Base-by-base conservation (phyloP, 352 stramenopile species). In the Phytophthora pluvialis region DNA sequence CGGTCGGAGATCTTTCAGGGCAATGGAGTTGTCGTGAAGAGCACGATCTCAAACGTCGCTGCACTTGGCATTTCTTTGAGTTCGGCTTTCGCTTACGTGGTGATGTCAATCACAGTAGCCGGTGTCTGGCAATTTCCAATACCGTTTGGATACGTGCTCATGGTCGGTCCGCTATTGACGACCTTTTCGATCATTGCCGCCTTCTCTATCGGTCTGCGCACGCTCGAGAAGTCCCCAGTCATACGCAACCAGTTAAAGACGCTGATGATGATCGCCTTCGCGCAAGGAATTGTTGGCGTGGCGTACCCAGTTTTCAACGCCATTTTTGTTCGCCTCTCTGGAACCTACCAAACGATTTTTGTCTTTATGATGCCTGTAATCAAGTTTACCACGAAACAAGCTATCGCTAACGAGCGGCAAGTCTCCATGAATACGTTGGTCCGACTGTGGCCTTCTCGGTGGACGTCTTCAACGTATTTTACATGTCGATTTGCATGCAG, bases 161-260 rank as follows among this genome's bases (percentile, higher is more conserved):
- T 44, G 38, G 38, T 44, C 25, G 38, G 38, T 3, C 38, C 38
- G 25, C 10, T 21, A 6, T 26, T 44, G 15, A 26, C n/a, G 15
- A 44, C 38, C 25, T 44, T 44, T 11, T 44, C n/a, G 15, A 44
- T 26, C 18, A 44, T 44, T 25, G n/a, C n/a, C 15, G 38, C 38
- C n/a, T 44, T 44, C 18, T 7, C 18, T 10, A 44, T 28, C n/a
- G 38, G 38, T 10, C 18, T 44, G 38, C 7, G 25, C 38, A 21
- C n/a, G 9, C n/a, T 44, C 8, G 18, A 18, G 18, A 44, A 18
- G 10, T 44, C 15, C 5, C 4, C n/a, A 12, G 38, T 44, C 15
- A 44, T 44, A 44, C 38, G 38, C 38, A 44, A 44, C 38, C 38
- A 44, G 25, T 44, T 44, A 44, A 44, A 25, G 18, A 21, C n/a